A percentile compares a stretch with the other conserved stretches of the same genome.
These are phyloP conservation scores for Clavariopsis aquatica DNA, from an alignment of 495 filamentous ascomycete species.

Conservation along the genomic window DNA sequence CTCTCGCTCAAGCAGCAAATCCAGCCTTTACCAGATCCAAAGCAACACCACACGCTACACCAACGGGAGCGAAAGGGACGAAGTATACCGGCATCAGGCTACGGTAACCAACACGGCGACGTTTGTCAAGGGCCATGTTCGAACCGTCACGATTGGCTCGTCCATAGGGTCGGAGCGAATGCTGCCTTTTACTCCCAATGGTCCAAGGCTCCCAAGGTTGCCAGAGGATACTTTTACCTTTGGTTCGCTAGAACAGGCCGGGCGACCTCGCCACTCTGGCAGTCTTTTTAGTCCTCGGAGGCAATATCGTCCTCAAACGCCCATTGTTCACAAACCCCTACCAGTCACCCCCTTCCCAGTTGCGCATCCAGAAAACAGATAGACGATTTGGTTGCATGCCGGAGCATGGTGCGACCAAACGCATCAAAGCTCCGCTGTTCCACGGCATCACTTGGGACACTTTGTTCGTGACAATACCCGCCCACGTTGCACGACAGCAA, in stretches of 20 bases:
- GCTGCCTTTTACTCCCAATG: background rate
- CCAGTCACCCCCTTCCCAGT: slow-evolving; percentile 29
- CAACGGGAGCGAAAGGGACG: slow-evolving; percentile 5
- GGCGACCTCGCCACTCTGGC: background rate
- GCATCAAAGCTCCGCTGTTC: background rate
- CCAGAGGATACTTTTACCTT: slow-evolving; percentile 11
- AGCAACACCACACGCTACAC: slow-evolving; percentile 8
- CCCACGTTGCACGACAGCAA: background rate
- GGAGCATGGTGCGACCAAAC: background rate
- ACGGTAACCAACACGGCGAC: slow-evolving; percentile 5
- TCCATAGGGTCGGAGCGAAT: background rate
- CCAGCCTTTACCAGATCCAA: background rate
- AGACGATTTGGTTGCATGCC: background rate
- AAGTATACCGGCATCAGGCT: slow-evolving; percentile 9
- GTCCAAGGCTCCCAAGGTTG: slow-evolving; percentile 8
- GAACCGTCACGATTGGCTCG: slow-evolving; percentile 13
- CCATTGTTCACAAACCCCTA: slow-evolving; percentile 25
- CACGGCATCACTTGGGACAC: background rate
- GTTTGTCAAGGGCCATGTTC: slow-evolving; percentile 9
- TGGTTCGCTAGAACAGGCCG: background rate
- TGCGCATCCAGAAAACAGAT: background rate
- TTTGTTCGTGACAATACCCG: background rate
- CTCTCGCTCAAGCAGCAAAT: slow-evolving; percentile 14
- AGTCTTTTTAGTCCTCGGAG: background rate
- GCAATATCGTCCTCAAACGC: background rate